Evolutionary conservation across 176 grass and related monocot genomes (phyloP).

Genomic region (Tillandsia leiboldiana): DNA sequence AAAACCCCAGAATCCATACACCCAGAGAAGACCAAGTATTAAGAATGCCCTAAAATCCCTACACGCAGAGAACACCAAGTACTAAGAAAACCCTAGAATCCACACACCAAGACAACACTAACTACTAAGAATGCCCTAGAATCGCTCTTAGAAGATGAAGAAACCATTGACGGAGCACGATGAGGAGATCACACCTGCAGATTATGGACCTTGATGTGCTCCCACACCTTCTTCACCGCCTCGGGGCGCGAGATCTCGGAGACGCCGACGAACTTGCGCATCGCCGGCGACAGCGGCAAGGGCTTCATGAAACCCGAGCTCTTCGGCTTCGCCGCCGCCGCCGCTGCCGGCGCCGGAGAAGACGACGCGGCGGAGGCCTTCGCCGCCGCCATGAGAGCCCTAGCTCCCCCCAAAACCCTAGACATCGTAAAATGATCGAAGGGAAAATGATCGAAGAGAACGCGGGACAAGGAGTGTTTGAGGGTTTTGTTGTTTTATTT

Average conservation of each 20-base stretch:
- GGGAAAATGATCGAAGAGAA: no score
- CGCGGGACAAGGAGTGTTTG: no score
- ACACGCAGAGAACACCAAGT: no score
- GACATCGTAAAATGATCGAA: not conserved
- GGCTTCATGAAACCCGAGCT: not conserved
- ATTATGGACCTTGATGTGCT: slow-evolving; percentile 14
- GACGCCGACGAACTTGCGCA: slow-evolving; percentile 17
- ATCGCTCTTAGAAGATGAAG: not conserved
- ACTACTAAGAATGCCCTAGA: no score
- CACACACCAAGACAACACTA: no score
- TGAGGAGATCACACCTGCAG: slow-evolving; percentile 10
- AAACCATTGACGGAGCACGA: not conserved
- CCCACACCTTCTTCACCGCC: slow-evolving; percentile 14
- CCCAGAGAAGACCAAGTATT: no score
- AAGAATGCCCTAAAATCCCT: no score
- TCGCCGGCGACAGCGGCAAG: slow-evolving; percentile 4
- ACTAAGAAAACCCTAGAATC: no score
- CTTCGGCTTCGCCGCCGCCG: not conserved
- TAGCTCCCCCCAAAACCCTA: slow-evolving; percentile 14
- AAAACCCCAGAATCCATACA: no score
- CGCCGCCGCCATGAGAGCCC: slow-evolving; percentile 4
- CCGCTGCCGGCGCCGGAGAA: not conserved
- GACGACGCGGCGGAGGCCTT: not conserved
- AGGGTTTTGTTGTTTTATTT: no score
- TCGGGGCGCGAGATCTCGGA: slow-evolving; percentile 10